Base-by-base conservation (phyloP, 2,329 filamentous ascomycete species). In the Curvularia lunata region DNA sequence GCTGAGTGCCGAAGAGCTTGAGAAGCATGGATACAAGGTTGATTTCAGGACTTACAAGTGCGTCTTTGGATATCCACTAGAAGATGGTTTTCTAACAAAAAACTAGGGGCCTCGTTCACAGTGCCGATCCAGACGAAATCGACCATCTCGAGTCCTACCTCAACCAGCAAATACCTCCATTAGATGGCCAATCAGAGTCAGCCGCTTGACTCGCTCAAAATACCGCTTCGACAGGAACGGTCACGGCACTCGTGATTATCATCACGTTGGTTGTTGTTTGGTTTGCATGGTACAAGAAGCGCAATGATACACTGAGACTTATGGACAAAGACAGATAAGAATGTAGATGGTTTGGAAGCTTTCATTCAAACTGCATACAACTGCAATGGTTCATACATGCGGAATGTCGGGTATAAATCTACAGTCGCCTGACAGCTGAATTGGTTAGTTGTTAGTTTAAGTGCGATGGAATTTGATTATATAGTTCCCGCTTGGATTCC, bases 11-110 rank as follows among this genome's bases (percentile, higher is more conserved):
- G 83, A 91, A 40, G 75, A 83, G 57, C 78, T 98, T 50, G 88
- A 86, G 75, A 83, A 85, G 38, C 78, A 88, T 75, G 91, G 91
- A 0, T 89, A 88, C 75, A 83, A 89, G 54, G 89, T 95, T 5
- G 85, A 88, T 10, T 88, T 95, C 78, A 89, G 89, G 75, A 85
- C 87, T 45, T 97, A 96, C 76, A 77, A 79, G 89, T 92, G 79
- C 72, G 88, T 21, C 32, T 8, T 13, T 18, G 7, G 1, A 19
- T 8, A 4, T 10, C 4, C 1, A 19, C 8, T n/a, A 27, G 3
- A 3, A 21, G 9, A 12, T 13, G 9, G 5, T 18, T 49, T n/a
- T 48, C 65, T 69, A 47, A 69, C 48, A 25, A 43, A 10, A 27
- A 25, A 3, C 7, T 19, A 43, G 88, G 57, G 84, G 85, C 10